phyloP scores from a whole-genome alignment of 2,329 filamentous ascomycete species.

The Amauroascus niger region DNA sequence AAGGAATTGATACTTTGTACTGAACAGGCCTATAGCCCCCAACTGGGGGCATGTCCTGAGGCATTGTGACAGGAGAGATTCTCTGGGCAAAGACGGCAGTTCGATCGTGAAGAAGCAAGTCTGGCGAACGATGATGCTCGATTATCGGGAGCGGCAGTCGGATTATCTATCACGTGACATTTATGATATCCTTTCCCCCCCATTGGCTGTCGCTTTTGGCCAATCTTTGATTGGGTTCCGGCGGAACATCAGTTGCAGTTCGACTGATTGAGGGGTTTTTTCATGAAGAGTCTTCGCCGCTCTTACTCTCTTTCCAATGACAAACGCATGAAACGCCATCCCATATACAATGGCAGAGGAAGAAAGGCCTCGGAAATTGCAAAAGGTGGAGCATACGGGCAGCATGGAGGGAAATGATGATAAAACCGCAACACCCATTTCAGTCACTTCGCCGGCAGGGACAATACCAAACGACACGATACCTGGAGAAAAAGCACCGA shows the following conservation, averaged over 20 bases:
- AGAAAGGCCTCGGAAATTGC: constrained; percentile 47
- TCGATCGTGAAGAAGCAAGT: neutral
- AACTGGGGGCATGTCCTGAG: constrained; percentile 91
- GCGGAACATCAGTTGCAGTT: neutral
- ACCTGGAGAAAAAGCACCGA: neutral
- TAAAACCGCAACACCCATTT: neutral
- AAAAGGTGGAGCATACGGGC: constrained; percentile 41
- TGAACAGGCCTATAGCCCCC: constrained; percentile 95
- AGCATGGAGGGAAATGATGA: constrained; percentile 15
- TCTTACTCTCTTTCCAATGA: neutral
- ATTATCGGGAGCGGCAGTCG: neutral
- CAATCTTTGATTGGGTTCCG: neutral
- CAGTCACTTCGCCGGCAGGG: neutral
- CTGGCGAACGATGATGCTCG: neutral
- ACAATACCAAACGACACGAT: neutral
- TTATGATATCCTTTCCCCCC: neutral
- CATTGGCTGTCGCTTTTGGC: constrained; percentile 4
- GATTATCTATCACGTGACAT: constrained; percentile 2
- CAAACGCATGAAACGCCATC: neutral
- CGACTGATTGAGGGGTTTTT: neutral
- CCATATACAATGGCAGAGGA: constrained; percentile 44
- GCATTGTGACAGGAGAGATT: constrained; percentile 53
- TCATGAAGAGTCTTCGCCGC: neutral
- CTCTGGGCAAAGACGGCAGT: neutral
- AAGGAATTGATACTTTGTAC: constrained; percentile 61